These are phyloP conservation scores for Dendrobium huoshanense DNA, from an alignment of 106 monocot species.

Conservation along the genomic window DNA sequence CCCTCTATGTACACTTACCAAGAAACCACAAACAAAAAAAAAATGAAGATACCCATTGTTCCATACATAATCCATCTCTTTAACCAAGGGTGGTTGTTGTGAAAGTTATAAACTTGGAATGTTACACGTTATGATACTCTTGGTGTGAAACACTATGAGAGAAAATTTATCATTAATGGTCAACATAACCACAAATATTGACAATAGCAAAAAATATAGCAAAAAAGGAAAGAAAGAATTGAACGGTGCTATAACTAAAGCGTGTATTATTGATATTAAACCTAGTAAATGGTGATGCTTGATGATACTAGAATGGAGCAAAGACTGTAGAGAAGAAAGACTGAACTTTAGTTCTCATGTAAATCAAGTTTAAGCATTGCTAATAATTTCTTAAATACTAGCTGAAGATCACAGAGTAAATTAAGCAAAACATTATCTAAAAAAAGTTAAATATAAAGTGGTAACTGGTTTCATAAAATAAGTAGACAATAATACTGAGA, in stretches of 20 bases:
- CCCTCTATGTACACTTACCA: neutral
- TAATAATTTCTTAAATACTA: neutral
- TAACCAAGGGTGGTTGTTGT: neutral
- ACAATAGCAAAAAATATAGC: no score
- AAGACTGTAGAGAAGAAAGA: neutral
- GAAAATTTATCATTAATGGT: neutral
- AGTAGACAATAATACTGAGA: neutral
- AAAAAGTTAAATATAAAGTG: neutral
- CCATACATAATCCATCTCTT: neutral
- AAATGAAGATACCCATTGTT: neutral
- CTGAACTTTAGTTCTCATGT: neutral
- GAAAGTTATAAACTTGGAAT: neutral
- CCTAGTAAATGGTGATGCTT: neutral
- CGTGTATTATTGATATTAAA: neutral
- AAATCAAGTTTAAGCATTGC: neutral
- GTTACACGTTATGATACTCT: neutral
- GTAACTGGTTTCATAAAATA: neutral
- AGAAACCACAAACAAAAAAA: neutral
- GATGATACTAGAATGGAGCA: neutral
- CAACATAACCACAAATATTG: neutral
- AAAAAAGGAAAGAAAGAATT: neutral
- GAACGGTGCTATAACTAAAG: neutral
- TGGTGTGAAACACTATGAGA: neutral
- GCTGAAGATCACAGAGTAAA: neutral
- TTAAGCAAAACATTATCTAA: neutral